Conservation (phyloP, 331 rosid genomes). For the Acacia pycnantha region DNA sequence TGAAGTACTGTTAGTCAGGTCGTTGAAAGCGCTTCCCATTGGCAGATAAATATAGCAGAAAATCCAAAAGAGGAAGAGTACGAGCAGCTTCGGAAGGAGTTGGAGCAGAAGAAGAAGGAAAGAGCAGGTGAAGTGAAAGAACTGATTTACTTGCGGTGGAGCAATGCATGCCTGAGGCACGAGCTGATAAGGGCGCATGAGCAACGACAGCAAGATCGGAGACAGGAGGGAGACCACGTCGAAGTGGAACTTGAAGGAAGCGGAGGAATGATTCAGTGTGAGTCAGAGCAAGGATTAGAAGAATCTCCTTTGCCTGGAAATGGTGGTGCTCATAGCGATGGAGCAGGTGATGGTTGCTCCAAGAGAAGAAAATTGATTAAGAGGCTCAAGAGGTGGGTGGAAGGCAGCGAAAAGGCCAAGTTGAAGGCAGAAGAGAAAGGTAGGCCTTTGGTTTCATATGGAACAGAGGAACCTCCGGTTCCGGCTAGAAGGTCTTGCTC, state of each 20-base stretch:
- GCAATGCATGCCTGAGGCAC: slow-evolving; percentile 44
- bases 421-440: slow-evolving; percentile 18
- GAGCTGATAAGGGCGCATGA: slow-evolving; percentile 34
- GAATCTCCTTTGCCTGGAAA: slow-evolving; percentile 26
- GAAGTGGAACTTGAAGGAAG: slow-evolving; percentile 36
- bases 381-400: slow-evolving; percentile 13
- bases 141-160: slow-evolving; percentile 36
- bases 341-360: neutral
- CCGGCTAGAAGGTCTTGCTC: slow-evolving; percentile 40
- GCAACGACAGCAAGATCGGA: slow-evolving; percentile 14
- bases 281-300: slow-evolving; percentile 42
- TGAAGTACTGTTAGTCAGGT: neutral
- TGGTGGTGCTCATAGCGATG: slow-evolving; percentile 3
- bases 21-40: slow-evolving; percentile 8
- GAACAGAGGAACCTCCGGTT: slow-evolving; percentile 20
- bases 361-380: neutral
- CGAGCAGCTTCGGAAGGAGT: neutral
- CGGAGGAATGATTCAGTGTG: slow-evolving; percentile 29
- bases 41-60: slow-evolving; percentile 48
- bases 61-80: slow-evolving; percentile 36
- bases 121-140: neutral
- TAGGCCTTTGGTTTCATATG: slow-evolving; percentile 34
- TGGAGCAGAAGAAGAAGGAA: neutral
- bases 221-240: neutral
- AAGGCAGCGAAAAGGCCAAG: slow-evolving; percentile 46